Percentiles rank a stretch among this genome's conserved stretches.
phyloP scores from a whole-genome alignment of 305 asterid genomes.

The Andrographis paniculata region DNA sequence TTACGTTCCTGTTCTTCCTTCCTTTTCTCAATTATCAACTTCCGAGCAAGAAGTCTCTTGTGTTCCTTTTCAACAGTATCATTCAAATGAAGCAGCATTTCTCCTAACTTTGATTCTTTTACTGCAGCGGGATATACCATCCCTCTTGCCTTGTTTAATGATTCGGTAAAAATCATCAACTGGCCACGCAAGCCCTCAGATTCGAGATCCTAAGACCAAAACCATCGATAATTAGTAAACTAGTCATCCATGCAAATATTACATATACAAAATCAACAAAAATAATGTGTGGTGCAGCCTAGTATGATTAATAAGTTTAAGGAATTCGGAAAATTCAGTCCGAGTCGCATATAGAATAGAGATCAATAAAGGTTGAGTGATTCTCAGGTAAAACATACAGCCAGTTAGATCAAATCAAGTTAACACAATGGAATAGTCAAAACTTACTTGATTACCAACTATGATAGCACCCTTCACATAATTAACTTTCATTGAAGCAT shows the following conservation, averaged over 20 bases:
- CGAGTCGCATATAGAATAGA: no score
- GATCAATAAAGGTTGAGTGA: no score
- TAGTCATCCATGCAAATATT: no score
- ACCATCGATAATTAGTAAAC: neutral
- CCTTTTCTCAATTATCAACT: constrained; percentile 59
- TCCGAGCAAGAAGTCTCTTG: constrained; percentile 63
- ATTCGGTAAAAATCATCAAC: constrained; percentile 34
- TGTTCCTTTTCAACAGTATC: constrained; percentile 57
- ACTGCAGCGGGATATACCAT: constrained; percentile 39
- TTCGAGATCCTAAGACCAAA: constrained; percentile 35
- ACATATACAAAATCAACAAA: no score
- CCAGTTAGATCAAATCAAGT: no score
- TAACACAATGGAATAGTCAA: neutral
- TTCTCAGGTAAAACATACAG: no score
- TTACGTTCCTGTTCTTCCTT: constrained; percentile 65
- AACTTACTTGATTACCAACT: neutral
- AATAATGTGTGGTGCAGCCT: no score
- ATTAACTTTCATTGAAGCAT: constrained; percentile 1
- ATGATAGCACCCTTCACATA: constrained; percentile 1
- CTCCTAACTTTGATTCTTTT: constrained; percentile 34
- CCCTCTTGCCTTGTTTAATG: constrained; percentile 31
- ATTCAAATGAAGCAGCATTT: constrained; percentile 26
- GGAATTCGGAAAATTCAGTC: no score
- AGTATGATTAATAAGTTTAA: no score
- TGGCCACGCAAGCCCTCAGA: constrained; percentile 49